Evolutionary conservation across 352 stramenopile species (phyloP).

Genomic region (Bremia lactucae): DNA sequence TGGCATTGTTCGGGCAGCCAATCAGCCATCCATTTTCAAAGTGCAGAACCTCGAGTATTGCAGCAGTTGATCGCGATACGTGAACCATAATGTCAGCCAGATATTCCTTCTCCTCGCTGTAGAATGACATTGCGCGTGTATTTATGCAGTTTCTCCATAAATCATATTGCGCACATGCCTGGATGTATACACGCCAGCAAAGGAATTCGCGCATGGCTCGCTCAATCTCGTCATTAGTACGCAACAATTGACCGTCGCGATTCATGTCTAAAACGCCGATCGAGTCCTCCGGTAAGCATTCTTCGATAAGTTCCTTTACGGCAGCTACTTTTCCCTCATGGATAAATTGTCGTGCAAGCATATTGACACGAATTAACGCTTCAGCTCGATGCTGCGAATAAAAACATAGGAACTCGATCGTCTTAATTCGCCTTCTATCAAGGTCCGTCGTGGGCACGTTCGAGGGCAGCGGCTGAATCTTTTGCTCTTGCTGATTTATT

Average conservation of each 20-base stretch:
- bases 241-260: constrained; percentile 29
- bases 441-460: constrained; percentile 26
- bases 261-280: constrained; percentile 52
- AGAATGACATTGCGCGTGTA: constrained; percentile 23
- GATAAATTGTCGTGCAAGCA: constrained; percentile 61
- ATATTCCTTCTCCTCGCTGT: constrained; percentile 72
- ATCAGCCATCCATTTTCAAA: constrained; percentile 74
- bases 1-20: constrained; percentile 31
- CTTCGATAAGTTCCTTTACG: constrained; percentile 46
- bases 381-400: constrained; percentile 56
- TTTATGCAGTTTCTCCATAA: constrained; percentile 55
- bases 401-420: constrained; percentile 70
- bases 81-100: constrained; percentile 71
- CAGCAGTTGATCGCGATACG: constrained; percentile 34
- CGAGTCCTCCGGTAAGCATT: constrained; percentile 58
- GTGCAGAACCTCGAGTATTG: constrained; percentile 59
- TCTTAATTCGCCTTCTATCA: constrained; percentile 51
- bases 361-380: constrained; percentile 42
- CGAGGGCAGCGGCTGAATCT: constrained; percentile 9
- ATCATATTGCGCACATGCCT: constrained; percentile 53
- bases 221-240: constrained; percentile 40
- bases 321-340: constrained; percentile 54
- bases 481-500: constrained; percentile 18
- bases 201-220: constrained; percentile 45
- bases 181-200: constrained; percentile 65